phyloP scores from a whole-genome alignment of 1,284 basidiomycete species.

The Cutaneotrichosporon sp. region DNA sequence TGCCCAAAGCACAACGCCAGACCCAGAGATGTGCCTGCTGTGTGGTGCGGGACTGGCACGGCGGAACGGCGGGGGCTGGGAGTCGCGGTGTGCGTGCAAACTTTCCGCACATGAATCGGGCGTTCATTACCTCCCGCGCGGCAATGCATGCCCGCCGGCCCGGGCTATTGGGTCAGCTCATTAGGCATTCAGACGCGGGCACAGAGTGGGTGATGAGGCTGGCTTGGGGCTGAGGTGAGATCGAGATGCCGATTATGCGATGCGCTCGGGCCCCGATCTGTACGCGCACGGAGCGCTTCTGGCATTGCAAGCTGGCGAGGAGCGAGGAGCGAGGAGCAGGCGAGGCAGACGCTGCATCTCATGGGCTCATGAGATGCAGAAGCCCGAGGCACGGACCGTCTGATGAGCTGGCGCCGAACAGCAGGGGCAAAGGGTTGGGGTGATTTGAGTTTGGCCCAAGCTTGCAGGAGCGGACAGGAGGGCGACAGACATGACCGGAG shows the following conservation, averaged over 20 bases:
- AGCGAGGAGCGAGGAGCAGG: no score
- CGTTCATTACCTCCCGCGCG: constrained; percentile 1
- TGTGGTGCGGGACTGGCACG: neutral
- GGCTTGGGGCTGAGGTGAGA: neutral
- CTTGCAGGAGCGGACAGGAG: neutral
- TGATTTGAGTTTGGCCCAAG: neutral
- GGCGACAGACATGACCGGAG: no score
- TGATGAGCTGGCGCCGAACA: neutral
- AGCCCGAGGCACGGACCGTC: neutral
- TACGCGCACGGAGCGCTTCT: neutral
- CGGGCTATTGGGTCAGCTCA: neutral
- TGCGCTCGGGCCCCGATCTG: neutral
- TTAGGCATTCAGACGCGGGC: neutral
- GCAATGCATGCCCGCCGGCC: neutral
- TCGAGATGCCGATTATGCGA: neutral
- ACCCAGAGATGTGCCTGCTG: no score
- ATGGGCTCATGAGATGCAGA: neutral
- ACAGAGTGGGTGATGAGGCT: neutral
- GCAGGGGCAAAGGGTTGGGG: neutral
- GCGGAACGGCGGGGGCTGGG: neutral
- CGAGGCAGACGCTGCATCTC: no score
- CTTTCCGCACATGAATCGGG: neutral
- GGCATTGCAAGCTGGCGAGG: no score
- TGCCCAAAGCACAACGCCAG: neutral
- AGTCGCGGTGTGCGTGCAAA: neutral